Percentiles rank a stretch among this genome's conserved stretches.
These are phyloP conservation scores for sunflower (Helianthus annuus) DNA, from an alignment of 129 eudicot genomes.

Conservation along the genomic window HanXRQr2.0-SUNRISE NC_035443.2:8076793-8077292, in stretches of 20 bases:
- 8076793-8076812: slow-evolving; percentile 78
- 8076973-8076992: slow-evolving; percentile 82
- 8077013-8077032: slow-evolving; percentile 47
- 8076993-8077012: slow-evolving; percentile 78
- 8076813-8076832: slow-evolving; percentile 75
- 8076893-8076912: slow-evolving; percentile 68
- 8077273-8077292: slow-evolving; percentile 17
- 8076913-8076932: slow-evolving; percentile 72
- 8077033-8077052: slow-evolving; percentile 37
- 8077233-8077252: slow-evolving; percentile 60
- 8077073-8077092: slow-evolving; percentile 71
- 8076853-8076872: slow-evolving; percentile 78
- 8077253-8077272: slow-evolving; percentile 43
- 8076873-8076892: slow-evolving; percentile 65
- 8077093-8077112: slow-evolving; percentile 74
- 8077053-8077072: slow-evolving; percentile 67
- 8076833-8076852: slow-evolving; percentile 74
- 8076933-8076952: slow-evolving; percentile 72
- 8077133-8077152: slow-evolving; percentile 53
- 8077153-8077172: slow-evolving; percentile 64
- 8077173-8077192: slow-evolving; percentile 37
- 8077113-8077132: slow-evolving; percentile 79
- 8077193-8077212: slow-evolving; percentile 73
- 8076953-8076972: slow-evolving; percentile 48
- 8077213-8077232: slow-evolving; percentile 72